phyloP scores from a whole-genome alignment of 2,329 filamentous ascomycete genomes.

The Nothophoma quercina region DNA sequence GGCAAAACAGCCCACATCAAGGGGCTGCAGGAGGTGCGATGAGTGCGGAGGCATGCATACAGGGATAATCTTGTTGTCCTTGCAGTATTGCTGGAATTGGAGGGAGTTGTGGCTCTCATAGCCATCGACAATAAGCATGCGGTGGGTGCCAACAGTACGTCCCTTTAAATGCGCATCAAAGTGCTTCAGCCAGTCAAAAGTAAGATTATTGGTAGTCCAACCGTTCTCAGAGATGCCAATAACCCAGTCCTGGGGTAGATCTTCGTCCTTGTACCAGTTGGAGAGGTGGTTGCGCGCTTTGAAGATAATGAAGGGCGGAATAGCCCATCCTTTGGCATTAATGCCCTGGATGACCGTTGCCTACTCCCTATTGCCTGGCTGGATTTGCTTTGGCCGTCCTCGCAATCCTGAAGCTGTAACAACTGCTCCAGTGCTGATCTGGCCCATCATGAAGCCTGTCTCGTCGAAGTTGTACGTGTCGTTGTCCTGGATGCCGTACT shows the following conservation, averaged over 20 bases:
- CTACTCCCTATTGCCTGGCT: slow-evolving; percentile 20
- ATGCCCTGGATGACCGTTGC: slow-evolving; percentile 17
- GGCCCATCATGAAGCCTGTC: slow-evolving; percentile 3
- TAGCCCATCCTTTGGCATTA: slow-evolving; percentile 4
- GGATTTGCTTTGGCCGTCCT: slow-evolving; percentile 6
- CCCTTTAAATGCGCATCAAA: slow-evolving; percentile 11
- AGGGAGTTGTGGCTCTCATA: slow-evolving; percentile 14
- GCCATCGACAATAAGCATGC: slow-evolving; percentile 18
- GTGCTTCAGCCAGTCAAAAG: slow-evolving; percentile 15
- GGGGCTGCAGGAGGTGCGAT: no score
- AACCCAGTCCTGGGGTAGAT: slow-evolving; percentile 19
- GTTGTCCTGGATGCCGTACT: not conserved
- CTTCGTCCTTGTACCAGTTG: slow-evolving; percentile 5
- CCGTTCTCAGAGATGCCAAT: slow-evolving; percentile 11
- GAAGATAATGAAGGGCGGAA: slow-evolving; percentile 10
- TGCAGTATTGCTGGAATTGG: slow-evolving; percentile 19
- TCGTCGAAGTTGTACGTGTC: slow-evolving; percentile 8
- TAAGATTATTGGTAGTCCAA: slow-evolving; percentile 17
- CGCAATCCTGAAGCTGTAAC: no score
- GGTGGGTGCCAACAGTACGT: slow-evolving; percentile 7
- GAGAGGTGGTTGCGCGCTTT: slow-evolving; percentile 8
- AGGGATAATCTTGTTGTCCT: not conserved
- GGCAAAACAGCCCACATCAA: no score
- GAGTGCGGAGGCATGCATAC: no score
- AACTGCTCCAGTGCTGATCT: no score